Base-by-base conservation (phyloP, 768 basidiomycete species). In the Psilocybe azurescens region DNA sequence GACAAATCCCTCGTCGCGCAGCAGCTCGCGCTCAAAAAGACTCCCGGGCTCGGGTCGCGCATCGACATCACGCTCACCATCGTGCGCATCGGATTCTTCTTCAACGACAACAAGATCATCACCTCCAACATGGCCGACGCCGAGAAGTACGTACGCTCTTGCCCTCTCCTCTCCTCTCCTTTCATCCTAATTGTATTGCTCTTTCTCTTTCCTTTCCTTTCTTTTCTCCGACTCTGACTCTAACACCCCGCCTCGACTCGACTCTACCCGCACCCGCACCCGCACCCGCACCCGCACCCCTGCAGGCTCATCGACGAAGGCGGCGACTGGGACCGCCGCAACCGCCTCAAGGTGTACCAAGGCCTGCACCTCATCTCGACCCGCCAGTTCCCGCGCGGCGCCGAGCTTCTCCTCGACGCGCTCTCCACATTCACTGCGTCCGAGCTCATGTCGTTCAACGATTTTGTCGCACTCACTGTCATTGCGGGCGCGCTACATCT, bases 321-420 rank as follows among this genome's bases (percentile, higher is more conserved):
- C 0, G 97, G 97, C 49, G 97, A 99, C 77, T 99, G 97, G 97
- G 97, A 99, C 74, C 83, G 97, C 57, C 87, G 95, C 41, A 99
- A 98, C 75, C 86, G 97, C 49, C 86, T 98, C 69, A 99, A 99
- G 76, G 97, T 98, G 46, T 99, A 99, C 79, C 86, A 87, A 54
- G 96, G 91, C 52, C 79, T 97, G 0, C 91, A 97, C 70, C 80
- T 90, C 48, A 77, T 96, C 33, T 91, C 93, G 32, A 90, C 93
- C 63, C 90, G 97, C n/a, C 89, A 96, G 69, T 98, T 98, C 81
- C 89, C 93, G 70, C 86, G 85, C 18, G 95, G 88, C 4, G 89
- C 88, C n/a, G 88, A 89, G 39, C 86, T 97, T 9, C 81, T 99
- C 61, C 85, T 95, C 51, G 97, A 99, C 67, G 93, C 95, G 7